Evolutionary conservation across 257 asterid species (phyloP), one percentile per base, ranked within the genome.

Genomic region (Osmanthus fragrans): DNA sequence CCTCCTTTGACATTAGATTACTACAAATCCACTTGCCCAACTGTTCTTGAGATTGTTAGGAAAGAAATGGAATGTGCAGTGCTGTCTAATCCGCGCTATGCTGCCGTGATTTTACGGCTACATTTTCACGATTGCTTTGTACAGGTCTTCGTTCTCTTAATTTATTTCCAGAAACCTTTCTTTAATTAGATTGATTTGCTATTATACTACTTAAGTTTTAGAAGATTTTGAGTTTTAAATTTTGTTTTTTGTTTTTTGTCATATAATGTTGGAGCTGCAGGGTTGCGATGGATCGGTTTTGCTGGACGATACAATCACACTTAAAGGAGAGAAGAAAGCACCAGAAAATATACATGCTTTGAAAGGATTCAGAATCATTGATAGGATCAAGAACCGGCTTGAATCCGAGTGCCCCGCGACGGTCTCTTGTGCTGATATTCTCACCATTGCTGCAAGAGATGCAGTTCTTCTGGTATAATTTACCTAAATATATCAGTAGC

Each of bases 31-130:
- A 86, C 90, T 5, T 94, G 97, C 76, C 98, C 97, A 0, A 76
- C 82, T 6, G 86, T 87, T 36, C 87, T 87, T 10, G 96, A 89
- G 32, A 74, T 88, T 2, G 89, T 94, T 6, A 79, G 90, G 86
- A 94, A 83, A 74, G 98, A 92, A 83, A 92, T 91, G 97, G 97
- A 94, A 63, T 94, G 98, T 30, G 92, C 90, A 9, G 97, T 91
- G 47, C 89, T 92, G 10, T 89, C 97, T 76, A 90, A 94, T 88
- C 97, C 98, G 10, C 95, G 96, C 15, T 89, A 94, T 69, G 98
- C 97, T 12, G 97, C 98, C 74, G 82, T 89, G 88, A 89, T 92
- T 23, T 77, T 92, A 42, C 82, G 96, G 10, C 71, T 92, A 67
- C 97, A 94, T 82, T 94, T 94, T 67, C 97, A 92, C 36, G 97